phyloP scores from a whole-genome alignment of 164 flowering plant genomes.

The Amborella trichopoda region DNA sequence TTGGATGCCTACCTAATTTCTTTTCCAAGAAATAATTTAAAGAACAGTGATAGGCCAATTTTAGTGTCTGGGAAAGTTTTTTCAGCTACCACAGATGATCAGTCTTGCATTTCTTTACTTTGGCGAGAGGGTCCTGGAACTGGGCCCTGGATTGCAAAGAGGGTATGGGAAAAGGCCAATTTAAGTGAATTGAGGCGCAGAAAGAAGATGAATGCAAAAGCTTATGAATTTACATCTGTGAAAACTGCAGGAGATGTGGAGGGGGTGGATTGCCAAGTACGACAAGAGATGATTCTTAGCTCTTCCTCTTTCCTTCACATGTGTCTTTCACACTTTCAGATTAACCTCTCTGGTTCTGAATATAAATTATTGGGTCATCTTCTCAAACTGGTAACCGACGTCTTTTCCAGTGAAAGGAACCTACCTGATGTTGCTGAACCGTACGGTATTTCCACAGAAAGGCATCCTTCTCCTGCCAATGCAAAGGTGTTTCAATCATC shows the following conservation, averaged over 20 bases:
- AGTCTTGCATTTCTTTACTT: conserved; percentile 42
- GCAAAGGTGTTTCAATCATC: conserved; percentile 37
- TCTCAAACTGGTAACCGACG: conserved; percentile 31
- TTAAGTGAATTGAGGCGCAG: conserved; percentile 29
- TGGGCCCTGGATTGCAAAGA: conserved; percentile 58
- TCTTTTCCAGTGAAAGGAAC: conserved; percentile 21
- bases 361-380: conserved; percentile 32
- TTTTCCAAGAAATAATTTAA: conserved; percentile 11
- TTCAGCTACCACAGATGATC: conserved; percentile 17
- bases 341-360: conserved; percentile 31
- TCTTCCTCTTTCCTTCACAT: conserved; percentile 45
- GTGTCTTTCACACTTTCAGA: conserved; percentile 26
- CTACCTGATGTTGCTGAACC: conserved; percentile 1
- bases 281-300: conserved; percentile 59
- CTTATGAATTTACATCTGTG: conserved; percentile 59
- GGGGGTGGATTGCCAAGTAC: conserved; percentile 26
- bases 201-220: conserved; percentile 30
- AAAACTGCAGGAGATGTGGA: conserved; percentile 35
- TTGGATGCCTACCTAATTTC: conserved; percentile 36
- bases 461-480: conserved; percentile 3
- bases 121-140: conserved; percentile 67
- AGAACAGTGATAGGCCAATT: conserved; percentile 4
- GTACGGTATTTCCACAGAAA: neutral
- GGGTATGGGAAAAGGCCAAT: conserved; percentile 49
- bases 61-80: conserved; percentile 31